Conservation (phyloP, 1,284 basidiomycete genomes). For the Thelephora terrestris region DNA sequence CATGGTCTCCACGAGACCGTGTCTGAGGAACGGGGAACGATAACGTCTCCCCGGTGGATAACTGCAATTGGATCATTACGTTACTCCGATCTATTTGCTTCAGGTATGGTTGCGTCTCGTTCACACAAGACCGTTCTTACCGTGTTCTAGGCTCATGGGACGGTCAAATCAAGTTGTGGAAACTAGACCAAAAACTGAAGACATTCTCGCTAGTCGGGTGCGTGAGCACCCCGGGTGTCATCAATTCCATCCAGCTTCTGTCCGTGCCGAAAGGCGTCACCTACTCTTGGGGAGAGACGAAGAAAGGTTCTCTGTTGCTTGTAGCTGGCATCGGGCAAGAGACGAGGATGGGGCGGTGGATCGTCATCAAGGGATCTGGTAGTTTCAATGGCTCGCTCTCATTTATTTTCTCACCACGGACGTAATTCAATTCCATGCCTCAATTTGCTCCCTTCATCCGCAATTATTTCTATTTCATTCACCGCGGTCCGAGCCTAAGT, state of each 20-base stretch:
- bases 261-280: conserved; percentile 43
- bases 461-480: not conserved
- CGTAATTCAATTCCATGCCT: conserved; percentile 11
- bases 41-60: conserved; percentile 79
- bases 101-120: conserved; percentile 38
- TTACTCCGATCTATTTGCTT: conserved; percentile 88
- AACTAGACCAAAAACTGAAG: conserved; percentile 65
- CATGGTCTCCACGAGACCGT: conserved; percentile 74
- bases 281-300: conserved; percentile 7
- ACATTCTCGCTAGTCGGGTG: conserved; percentile 63
- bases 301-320: conserved; percentile 44
- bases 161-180: conserved; percentile 83
- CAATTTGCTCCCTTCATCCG: not conserved
- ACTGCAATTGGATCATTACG: conserved; percentile 74
- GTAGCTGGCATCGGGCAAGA: conserved; percentile 83
- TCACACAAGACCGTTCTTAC: conserved; percentile 1
- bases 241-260: conserved; percentile 86
- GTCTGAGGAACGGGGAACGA: conserved; percentile 60
- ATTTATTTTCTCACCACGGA: conserved; percentile 37
- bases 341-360: conserved; percentile 84
- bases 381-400: conserved; percentile 69
- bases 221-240: conserved; percentile 63
- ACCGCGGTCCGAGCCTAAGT: not conserved
- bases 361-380: conserved; percentile 59
- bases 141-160: conserved; percentile 77